Evolutionary conservation across 257 asterid genomes (phyloP).

Genomic region (Solanum lignicaule): DNA sequence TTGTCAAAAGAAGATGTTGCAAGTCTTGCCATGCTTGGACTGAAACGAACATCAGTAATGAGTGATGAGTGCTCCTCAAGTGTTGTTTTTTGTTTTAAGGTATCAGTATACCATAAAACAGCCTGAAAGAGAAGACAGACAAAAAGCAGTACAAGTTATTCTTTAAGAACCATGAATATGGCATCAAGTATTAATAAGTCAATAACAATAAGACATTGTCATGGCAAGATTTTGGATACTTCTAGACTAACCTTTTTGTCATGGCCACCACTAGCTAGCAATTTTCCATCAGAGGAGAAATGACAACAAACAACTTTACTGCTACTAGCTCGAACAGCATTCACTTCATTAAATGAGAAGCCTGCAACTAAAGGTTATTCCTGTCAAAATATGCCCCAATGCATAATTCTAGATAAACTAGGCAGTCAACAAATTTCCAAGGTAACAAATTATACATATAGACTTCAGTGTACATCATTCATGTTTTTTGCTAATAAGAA

Average conservation of each 20-base stretch:
- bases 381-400: constrained; percentile 6
- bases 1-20: constrained; percentile 96
- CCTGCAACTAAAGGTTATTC: constrained; percentile 27
- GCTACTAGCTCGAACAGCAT: constrained; percentile 61
- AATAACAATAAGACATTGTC: not conserved
- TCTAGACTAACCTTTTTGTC: constrained; percentile 64
- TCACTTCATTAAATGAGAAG: constrained; percentile 69
- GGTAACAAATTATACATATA: not conserved
- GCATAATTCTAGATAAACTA: not conserved
- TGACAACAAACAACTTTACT: constrained; percentile 88
- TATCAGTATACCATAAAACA: constrained; percentile 72
- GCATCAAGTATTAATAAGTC: not conserved
- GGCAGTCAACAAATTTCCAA: not conserved
- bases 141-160: not conserved
- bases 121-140: constrained; percentile 45
- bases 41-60: constrained; percentile 90
- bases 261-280: constrained; percentile 96
- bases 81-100: constrained; percentile 64
- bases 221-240: not conserved
- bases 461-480: not conserved
- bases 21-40: constrained; percentile 96
- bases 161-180: not conserved
- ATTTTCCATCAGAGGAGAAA: constrained; percentile 93
- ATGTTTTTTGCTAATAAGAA: not conserved
- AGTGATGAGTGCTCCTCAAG: constrained; percentile 82